phyloP scores from a whole-genome alignment of 345 rosid genomes.

The Eucalyptus curtisii region DNA sequence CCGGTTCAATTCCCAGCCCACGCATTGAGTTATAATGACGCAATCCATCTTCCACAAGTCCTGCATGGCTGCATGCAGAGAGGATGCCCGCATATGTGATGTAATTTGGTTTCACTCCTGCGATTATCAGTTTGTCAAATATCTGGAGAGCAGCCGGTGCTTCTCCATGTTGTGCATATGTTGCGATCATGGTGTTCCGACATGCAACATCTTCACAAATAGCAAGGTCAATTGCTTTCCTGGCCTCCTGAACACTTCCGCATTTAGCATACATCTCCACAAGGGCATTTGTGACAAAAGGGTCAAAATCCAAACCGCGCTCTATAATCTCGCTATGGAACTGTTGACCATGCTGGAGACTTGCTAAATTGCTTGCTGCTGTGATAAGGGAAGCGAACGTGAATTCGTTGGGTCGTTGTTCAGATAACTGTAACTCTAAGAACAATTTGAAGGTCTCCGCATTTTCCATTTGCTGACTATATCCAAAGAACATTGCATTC shows the following conservation, averaged over 20 bases:
- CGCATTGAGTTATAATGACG: slow-evolving; percentile 34
- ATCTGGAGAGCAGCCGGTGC: slow-evolving; percentile 37
- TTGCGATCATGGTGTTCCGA: slow-evolving; percentile 59
- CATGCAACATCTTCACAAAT: slow-evolving; percentile 36
- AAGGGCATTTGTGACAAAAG: slow-evolving; percentile 40
- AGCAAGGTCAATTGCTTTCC: slow-evolving; percentile 25
- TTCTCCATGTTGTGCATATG: slow-evolving; percentile 61
- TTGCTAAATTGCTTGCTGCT: slow-evolving; percentile 50
- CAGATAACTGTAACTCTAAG: slow-evolving; percentile 29
- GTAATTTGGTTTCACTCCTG: slow-evolving; percentile 43
- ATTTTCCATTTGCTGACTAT: slow-evolving; percentile 36
- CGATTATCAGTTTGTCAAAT: slow-evolving; percentile 33
- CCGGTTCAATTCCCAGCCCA: slow-evolving; percentile 43
- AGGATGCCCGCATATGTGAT: slow-evolving; percentile 54
- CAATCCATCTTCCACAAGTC: slow-evolving; percentile 49
- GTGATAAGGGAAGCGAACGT: slow-evolving; percentile 54
- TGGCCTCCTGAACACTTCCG: slow-evolving; percentile 47
- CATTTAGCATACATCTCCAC: slow-evolving; percentile 72
- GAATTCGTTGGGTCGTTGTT: slow-evolving; percentile 42
- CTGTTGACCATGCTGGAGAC: slow-evolving; percentile 49
- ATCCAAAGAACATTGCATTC: slow-evolving; percentile 68
- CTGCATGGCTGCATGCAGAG: slow-evolving; percentile 71
- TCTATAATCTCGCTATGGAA: slow-evolving; percentile 41
- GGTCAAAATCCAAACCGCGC: slow-evolving; percentile 31
- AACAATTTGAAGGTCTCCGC: slow-evolving; percentile 58